These are phyloP conservation scores for Fistulifera pelliculosa DNA, from an alignment of 108 stramenopile genomes.

Conservation along the genomic window DNA sequence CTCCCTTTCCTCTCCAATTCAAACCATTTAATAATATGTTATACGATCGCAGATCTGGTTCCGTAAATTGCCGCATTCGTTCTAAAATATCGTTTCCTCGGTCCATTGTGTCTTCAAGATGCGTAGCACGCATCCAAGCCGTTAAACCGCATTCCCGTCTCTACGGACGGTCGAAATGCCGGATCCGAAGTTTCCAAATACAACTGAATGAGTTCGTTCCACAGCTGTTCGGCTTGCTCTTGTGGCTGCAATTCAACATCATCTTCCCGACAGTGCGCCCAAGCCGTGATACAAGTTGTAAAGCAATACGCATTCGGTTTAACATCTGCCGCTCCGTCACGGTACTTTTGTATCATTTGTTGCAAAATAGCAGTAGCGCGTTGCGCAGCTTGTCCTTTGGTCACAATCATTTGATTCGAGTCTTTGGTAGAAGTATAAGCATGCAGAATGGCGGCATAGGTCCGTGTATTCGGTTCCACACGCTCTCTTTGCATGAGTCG, in stretches of 20 bases:
- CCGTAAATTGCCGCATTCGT: constrained; percentile 18
- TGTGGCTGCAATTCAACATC: constrained; percentile 2
- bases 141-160: constrained; percentile 18
- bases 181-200: constrained; percentile 10
- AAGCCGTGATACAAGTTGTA: constrained; percentile 44
- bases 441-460: constrained; percentile 40
- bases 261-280: constrained; percentile 16
- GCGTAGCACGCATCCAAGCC: constrained; percentile 15
- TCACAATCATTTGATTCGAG: constrained; percentile 2
- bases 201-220: constrained; percentile 16
- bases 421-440: constrained; percentile 40
- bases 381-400: constrained; percentile 15
- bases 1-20: constrained; percentile 14
- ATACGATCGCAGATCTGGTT: constrained; percentile 58
- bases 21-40: constrained; percentile 51
- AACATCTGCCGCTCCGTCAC: constrained; percentile 10
- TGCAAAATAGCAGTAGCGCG: constrained; percentile 30
- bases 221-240: constrained; percentile 19
- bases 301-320: constrained; percentile 36
- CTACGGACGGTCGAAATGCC: constrained; percentile 10
- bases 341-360: constrained; percentile 34
- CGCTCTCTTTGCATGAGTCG: constrained; percentile 13
- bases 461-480: constrained; percentile 33
- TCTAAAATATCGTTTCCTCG: constrained; percentile 8
- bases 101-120: constrained; percentile 6